Percentiles rank a stretch among this genome's conserved stretches.
These are phyloP conservation scores for Boletus sensibilis DNA, from an alignment of 768 basidiomycete genomes.

Conservation along the genomic window DNA sequence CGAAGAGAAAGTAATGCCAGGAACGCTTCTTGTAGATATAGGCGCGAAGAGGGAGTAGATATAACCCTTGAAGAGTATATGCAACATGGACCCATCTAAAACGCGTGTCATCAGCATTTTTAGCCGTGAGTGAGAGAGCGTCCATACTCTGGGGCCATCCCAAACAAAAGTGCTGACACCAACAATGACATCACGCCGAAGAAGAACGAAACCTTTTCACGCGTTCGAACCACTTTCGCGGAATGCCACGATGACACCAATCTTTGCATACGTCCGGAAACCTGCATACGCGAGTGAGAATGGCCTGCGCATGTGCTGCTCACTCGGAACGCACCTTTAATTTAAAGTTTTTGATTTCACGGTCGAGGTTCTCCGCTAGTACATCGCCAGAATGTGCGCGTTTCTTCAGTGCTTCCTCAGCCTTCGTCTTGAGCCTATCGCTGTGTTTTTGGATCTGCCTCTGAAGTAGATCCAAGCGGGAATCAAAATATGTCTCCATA, in stretches of 20 bases:
- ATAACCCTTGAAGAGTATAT: slow-evolving; percentile 75
- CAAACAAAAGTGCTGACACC: slow-evolving; percentile 81
- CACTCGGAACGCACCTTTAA: slow-evolving; percentile 57
- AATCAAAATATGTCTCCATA: slow-evolving; percentile 93
- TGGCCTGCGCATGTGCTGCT: background rate
- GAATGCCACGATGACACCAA: slow-evolving; percentile 91
- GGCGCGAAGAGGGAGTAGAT: slow-evolving; percentile 78
- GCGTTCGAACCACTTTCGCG: slow-evolving; percentile 78
- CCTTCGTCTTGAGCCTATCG: slow-evolving; percentile 76
- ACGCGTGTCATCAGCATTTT: slow-evolving; percentile 11
- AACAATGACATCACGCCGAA: slow-evolving; percentile 90
- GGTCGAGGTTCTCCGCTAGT: slow-evolving; percentile 76
- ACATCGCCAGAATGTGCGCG: slow-evolving; percentile 54
- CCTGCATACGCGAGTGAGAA: slow-evolving; percentile 42
- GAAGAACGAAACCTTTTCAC: slow-evolving; percentile 89
- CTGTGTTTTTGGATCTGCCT: slow-evolving; percentile 85
- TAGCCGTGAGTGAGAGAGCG: slow-evolving; percentile 1
- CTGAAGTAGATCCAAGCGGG: slow-evolving; percentile 79
- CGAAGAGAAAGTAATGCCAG: slow-evolving; percentile 95
- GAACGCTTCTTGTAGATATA: slow-evolving; percentile 89
- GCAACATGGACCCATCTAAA: slow-evolving; percentile 82
- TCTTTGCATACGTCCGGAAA: slow-evolving; percentile 74
- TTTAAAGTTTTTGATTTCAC: slow-evolving; percentile 84
- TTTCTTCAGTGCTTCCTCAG: slow-evolving; percentile 78
- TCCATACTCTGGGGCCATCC: slow-evolving; percentile 78